Conservation (phyloP, 1,139 yeast genomes). For the Zygosaccharomyces pseudobailii region DNA sequence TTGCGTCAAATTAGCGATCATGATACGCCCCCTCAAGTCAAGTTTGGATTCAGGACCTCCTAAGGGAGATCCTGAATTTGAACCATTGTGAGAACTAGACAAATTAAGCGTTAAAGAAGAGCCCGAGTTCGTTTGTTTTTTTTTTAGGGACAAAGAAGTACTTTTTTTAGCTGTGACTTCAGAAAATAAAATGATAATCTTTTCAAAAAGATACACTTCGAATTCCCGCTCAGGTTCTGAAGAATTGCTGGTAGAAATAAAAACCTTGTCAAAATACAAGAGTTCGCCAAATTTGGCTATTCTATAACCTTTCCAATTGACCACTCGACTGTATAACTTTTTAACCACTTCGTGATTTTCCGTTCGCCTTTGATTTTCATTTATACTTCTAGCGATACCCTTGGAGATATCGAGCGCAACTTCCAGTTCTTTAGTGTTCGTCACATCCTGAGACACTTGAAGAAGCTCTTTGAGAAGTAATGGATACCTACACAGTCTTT, state of each 20-base stretch:
- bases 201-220: slow-evolving; percentile 83
- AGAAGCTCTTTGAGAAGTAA: slow-evolving; percentile 69
- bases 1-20: slow-evolving; percentile 60
- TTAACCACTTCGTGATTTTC: slow-evolving; percentile 75
- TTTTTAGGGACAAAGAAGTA: slow-evolving; percentile 30
- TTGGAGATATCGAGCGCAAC: slow-evolving; percentile 65
- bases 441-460: slow-evolving; percentile 51
- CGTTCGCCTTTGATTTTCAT: slow-evolving; percentile 89
- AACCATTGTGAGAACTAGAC: slow-evolving; percentile 13
- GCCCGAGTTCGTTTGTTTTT: slow-evolving; percentile 27
- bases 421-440: slow-evolving; percentile 62
- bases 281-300: slow-evolving; percentile 80
- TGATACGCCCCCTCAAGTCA: slow-evolving; percentile 65
- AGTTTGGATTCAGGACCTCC: slow-evolving; percentile 33
- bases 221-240: slow-evolving; percentile 80
- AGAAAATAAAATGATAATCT: slow-evolving; percentile 74
- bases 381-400: slow-evolving; percentile 78
- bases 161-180: slow-evolving; percentile 41
- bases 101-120: slow-evolving; percentile 27
- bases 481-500: slow-evolving; percentile 91
- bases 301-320: slow-evolving; percentile 93
- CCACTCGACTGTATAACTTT: slow-evolving; percentile 66
- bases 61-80: slow-evolving; percentile 5
- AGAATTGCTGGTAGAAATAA: slow-evolving; percentile 46
- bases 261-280: slow-evolving; percentile 69